Evolutionary conservation across 2,329 filamentous ascomycete species (phyloP).

Genomic region (Arthroderma sp.): DNA sequence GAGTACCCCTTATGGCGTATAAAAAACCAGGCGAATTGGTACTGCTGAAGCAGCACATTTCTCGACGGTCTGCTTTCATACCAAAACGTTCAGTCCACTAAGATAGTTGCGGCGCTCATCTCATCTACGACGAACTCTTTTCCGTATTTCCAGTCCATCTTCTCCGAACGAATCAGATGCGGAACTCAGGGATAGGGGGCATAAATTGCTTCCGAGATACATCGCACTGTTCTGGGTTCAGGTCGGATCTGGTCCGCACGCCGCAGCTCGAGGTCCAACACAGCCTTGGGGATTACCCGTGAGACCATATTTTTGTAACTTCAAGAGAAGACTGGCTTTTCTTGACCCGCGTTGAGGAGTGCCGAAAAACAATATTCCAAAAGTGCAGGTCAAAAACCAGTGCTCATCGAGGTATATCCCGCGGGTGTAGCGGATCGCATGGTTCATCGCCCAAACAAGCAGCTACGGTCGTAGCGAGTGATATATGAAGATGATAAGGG

Average conservation of each 20-base stretch:
- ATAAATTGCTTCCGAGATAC: constrained; percentile 27
- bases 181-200: constrained; percentile 24
- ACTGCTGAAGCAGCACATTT: constrained; percentile 20
- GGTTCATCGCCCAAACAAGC: too few relatives aligned
- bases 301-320: constrained; percentile 18
- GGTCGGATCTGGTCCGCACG: constrained; percentile 42
- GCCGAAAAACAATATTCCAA: too few relatives aligned
- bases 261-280: constrained; percentile 25
- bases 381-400: too few relatives aligned
- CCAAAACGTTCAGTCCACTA: constrained; percentile 24
- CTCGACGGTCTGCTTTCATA: constrained; percentile 19
- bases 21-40: constrained; percentile 15
- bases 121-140: constrained; percentile 22
- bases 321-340: constrained; percentile 18
- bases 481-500: too few relatives aligned
- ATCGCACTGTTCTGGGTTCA: constrained; percentile 29
- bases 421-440: too few relatives aligned
- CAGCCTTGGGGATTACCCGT: constrained; percentile 16
- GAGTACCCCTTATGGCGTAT: too few relatives aligned
- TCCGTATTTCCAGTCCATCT: constrained; percentile 23
- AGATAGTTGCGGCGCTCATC: constrained; percentile 18
- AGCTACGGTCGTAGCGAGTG: too few relatives aligned
- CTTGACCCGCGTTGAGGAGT: constrained; percentile 24
- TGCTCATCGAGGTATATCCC: too few relatives aligned
- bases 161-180: constrained; percentile 24